Percentiles rank a stretch among this genome's conserved stretches.
These are phyloP conservation scores for Durusdinium trenchii DNA, from an alignment of 73 alveolate species.

Conservation along the genomic window DNA sequence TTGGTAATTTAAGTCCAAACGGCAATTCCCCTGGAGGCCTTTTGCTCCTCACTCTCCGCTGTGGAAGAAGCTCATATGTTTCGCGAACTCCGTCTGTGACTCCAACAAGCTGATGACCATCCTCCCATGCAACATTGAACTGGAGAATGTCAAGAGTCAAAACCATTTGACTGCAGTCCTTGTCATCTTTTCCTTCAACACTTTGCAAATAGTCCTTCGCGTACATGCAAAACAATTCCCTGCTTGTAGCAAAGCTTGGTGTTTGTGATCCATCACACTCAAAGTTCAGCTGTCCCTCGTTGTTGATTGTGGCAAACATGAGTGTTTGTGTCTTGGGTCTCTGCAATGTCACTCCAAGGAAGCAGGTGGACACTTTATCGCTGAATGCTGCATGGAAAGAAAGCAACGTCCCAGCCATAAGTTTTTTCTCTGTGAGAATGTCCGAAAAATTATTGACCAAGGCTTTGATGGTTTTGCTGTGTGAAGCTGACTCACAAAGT, in stretches of 20 bases:
- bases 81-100: neutral
- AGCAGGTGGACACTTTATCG: neutral
- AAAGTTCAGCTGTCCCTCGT: neutral
- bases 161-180: neutral
- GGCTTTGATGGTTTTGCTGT: neutral
- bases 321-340: neutral
- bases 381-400: neutral
- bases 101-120: neutral
- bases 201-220: neutral
- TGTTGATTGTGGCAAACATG: neutral
- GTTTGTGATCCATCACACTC: neutral
- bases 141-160: neutral
- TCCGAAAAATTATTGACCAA: neutral
- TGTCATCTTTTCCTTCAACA: neutral
- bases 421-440: neutral
- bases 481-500: neutral
- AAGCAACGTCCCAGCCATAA: neutral
- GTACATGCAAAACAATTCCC: neutral
- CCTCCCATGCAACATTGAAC: neutral
- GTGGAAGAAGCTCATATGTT: neutral
- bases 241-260: neutral
- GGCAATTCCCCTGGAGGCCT: neutral
- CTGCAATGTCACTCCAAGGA: constrained; percentile 21
- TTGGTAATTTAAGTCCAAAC: neutral
- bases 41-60: neutral